These are phyloP conservation scores for Leccinum longicurvipes DNA, from an alignment of 768 basidiomycete genomes.

Conservation along the genomic window DNA sequence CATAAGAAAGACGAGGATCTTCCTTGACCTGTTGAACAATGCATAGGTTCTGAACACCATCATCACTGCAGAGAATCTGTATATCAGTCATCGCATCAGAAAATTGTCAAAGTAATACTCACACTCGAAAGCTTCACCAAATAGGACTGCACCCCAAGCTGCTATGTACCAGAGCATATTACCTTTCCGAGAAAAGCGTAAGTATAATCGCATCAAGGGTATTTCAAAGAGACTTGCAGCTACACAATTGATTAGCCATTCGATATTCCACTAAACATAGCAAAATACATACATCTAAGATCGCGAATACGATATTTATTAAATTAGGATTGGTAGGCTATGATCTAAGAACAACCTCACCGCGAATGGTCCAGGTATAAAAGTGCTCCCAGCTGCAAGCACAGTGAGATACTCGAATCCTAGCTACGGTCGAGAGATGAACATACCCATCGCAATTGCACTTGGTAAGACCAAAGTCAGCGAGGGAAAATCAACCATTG, in stretches of 20 bases:
- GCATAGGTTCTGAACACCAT: not conserved
- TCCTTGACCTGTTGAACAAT: not conserved
- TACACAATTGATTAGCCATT: not conserved
- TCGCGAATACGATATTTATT: not conserved
- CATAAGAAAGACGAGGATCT: not conserved
- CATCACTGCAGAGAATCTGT: not conserved
- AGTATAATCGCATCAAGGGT: not conserved
- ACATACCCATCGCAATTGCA: not conserved
- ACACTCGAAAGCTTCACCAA: not conserved
- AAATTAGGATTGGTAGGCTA: not conserved
- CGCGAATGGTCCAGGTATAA: not conserved
- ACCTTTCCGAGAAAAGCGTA: not conserved
- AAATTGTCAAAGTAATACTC: not conserved
- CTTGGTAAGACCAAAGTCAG: not conserved
- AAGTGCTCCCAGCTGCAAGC: not conserved
- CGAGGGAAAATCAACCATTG: not conserved
- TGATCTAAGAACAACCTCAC: not conserved
- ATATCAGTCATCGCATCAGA: not conserved
- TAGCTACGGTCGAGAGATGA: not conserved
- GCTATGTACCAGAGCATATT: not conserved
- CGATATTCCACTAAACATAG: not conserved
- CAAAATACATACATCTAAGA: not conserved
- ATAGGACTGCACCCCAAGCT: not conserved
- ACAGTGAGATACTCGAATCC: not conserved
- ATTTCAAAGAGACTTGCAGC: not conserved